Conservation (phyloP, 805 yeast genomes). For the Schizosaccharomyces octosporus region DNA sequence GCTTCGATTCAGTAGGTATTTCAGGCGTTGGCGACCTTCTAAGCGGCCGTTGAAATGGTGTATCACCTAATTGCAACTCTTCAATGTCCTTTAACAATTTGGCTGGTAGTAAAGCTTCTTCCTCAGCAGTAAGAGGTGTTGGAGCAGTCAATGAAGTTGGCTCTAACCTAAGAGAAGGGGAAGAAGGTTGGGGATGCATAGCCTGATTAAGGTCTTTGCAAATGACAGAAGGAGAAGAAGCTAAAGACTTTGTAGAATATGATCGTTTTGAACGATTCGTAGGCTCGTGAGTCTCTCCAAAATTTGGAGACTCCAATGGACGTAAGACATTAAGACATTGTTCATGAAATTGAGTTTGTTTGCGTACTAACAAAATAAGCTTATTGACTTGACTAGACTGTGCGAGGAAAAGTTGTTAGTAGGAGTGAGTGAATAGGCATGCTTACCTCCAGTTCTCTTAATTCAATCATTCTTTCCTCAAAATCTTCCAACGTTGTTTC, state of each 20-base stretch:
- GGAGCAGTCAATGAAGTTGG: too few relatives aligned
- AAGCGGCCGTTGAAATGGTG: too few relatives aligned
- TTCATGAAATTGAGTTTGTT: background rate
- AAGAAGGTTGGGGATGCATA: too few relatives aligned
- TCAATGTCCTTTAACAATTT: too few relatives aligned
- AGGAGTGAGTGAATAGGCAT: background rate
- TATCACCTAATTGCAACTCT: too few relatives aligned
- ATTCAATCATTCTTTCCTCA: conserved; percentile 7
- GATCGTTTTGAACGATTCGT: background rate
- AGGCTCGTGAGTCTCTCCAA: background rate
- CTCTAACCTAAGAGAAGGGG: too few relatives aligned
- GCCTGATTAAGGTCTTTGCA: too few relatives aligned
- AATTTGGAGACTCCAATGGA: background rate
- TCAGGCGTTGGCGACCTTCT: too few relatives aligned
- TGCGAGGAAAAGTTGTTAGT: background rate
- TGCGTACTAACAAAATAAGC: background rate
- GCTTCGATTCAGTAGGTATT: too few relatives aligned
- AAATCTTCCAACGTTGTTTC: conserved; percentile 11
- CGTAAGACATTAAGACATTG: background rate
- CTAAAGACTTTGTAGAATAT: background rate
- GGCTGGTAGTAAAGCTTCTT: too few relatives aligned
- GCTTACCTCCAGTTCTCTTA: conserved; percentile 2
- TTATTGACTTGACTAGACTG: background rate
- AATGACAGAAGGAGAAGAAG: background rate
- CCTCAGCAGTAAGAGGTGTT: too few relatives aligned